phyloP scores from a whole-genome alignment of 192 early-diverging fungal species.

The Mortierella antarctica region DNA sequence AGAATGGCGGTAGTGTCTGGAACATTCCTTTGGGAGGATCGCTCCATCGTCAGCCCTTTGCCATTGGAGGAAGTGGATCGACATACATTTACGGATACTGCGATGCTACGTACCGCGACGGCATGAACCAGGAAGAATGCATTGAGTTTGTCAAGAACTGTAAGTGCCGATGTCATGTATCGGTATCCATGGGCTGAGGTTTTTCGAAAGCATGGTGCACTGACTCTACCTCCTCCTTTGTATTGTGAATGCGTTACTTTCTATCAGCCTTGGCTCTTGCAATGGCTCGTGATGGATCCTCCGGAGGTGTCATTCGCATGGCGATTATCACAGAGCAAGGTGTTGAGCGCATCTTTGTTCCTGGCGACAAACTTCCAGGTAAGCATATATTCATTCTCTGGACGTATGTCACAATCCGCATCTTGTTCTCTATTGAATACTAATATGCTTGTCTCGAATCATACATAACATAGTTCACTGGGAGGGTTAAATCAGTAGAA shows the following conservation, averaged over 20 bases:
- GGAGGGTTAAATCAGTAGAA: constrained; percentile 26
- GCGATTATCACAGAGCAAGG: constrained; percentile 92
- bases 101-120: constrained; percentile 83
- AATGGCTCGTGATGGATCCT: constrained; percentile 96
- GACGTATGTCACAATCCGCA: neutral
- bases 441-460: neutral
- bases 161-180: constrained; percentile 49
- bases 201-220: neutral
- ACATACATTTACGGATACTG: constrained; percentile 99
- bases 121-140: constrained; percentile 89
- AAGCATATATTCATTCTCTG: constrained; percentile 3
- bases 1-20: constrained; percentile 89
- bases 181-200: too few species aligned
- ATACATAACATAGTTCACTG: constrained; percentile 4
- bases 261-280: constrained; percentile 88
- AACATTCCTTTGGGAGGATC: constrained; percentile 93
- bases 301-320: constrained; percentile 94
- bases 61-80: constrained; percentile 95
- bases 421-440: neutral
- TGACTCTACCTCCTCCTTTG: neutral
- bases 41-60: constrained; percentile 90
- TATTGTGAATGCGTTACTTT: neutral
- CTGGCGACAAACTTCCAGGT: constrained; percentile 81
- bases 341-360: constrained; percentile 89
- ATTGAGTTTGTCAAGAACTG: constrained; percentile 95